These are phyloP conservation scores for Nissolia schottii DNA, from an alignment of 306 rosid genomes.

Conservation along the genomic window DNA sequence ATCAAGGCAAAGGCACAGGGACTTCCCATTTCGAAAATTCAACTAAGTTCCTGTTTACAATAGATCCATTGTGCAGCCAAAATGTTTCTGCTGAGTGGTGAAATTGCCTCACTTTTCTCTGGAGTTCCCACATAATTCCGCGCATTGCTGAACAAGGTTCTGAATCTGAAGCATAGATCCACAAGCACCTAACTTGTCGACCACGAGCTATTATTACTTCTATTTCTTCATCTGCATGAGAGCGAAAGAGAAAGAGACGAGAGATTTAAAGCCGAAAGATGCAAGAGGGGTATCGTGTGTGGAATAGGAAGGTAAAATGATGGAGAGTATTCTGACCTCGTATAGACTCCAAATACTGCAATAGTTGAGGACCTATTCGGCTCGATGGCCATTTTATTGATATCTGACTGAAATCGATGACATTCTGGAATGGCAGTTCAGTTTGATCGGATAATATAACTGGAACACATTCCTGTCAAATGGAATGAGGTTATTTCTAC, in stretches of 20 bases:
- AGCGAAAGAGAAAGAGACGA: neutral
- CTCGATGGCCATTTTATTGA: constrained; percentile 95
- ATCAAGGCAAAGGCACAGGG: constrained; percentile 78
- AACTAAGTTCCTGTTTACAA: constrained; percentile 59
- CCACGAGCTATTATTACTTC: constrained; percentile 69
- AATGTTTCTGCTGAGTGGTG: constrained; percentile 91
- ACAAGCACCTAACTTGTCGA: constrained; percentile 66
- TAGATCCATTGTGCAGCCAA: constrained; percentile 88
- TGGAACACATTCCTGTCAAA: constrained; percentile 83
- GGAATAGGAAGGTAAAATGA: constrained; percentile 6
- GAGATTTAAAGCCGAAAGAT: neutral
- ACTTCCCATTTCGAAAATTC: constrained; percentile 73
- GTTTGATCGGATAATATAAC: constrained; percentile 79
- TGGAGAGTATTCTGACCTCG: constrained; percentile 55
- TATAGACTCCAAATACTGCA: constrained; percentile 84
- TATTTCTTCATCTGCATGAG: constrained; percentile 52
- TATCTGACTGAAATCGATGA: constrained; percentile 73
- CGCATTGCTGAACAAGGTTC: constrained; percentile 80
- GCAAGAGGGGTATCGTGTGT: neutral
- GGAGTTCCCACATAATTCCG: constrained; percentile 89
- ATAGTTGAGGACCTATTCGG: constrained; percentile 66
- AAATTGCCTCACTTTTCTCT: constrained; percentile 82
- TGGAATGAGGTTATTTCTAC: constrained; percentile 17
- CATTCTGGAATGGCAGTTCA: constrained; percentile 92
- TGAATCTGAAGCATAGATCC: constrained; percentile 61